Evolutionary conservation across 1,284 basidiomycete species (phyloP).

Genomic region (Heterobasidion irregulare): DNA sequence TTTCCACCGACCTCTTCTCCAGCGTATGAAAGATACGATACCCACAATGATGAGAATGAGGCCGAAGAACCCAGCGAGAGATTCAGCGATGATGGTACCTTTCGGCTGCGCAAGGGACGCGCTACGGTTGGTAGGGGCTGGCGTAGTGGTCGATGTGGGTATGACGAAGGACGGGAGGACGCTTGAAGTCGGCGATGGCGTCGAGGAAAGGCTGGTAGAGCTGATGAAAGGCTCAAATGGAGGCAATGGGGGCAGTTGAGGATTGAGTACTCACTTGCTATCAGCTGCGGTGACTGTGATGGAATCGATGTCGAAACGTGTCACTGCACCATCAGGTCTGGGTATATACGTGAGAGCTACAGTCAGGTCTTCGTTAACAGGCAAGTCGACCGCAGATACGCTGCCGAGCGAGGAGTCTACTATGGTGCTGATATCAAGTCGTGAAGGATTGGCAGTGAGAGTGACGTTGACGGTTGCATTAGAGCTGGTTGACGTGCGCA

Average conservation of each 20-base stretch:
- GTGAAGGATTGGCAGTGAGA: constrained; percentile 18
- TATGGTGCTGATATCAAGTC: constrained; percentile 18
- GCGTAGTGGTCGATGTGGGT: constrained; percentile 5
- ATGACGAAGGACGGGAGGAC: constrained; percentile 12
- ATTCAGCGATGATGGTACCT: constrained; percentile 13
- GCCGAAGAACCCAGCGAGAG: constrained; percentile 14
- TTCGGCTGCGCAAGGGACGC: constrained; percentile 10
- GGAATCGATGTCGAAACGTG: constrained; percentile 18
- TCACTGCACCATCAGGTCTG: constrained; percentile 6
- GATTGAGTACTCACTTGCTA: constrained; percentile 1
- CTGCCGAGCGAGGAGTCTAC: constrained; percentile 19
- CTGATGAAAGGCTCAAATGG: neutral
- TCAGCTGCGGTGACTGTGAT: constrained; percentile 11
- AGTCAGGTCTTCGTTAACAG: constrained; percentile 16
- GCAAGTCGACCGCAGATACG: constrained; percentile 18
- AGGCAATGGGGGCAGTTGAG: neutral
- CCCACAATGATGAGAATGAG: constrained; percentile 9
- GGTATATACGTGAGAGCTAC: constrained; percentile 19
- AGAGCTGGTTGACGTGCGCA: constrained; percentile 18
- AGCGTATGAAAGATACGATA: neutral
- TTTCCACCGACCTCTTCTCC: neutral
- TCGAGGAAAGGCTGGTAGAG: constrained; percentile 7
- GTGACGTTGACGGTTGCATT: constrained; percentile 21
- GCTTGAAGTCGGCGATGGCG: constrained; percentile 11
- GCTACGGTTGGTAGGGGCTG: neutral